A percentile compares a stretch with the other conserved stretches of the same genome.
These are phyloP conservation scores for Antrodiella citrinella DNA, from an alignment of 768 basidiomycete genomes.

Conservation along the genomic window DNA sequence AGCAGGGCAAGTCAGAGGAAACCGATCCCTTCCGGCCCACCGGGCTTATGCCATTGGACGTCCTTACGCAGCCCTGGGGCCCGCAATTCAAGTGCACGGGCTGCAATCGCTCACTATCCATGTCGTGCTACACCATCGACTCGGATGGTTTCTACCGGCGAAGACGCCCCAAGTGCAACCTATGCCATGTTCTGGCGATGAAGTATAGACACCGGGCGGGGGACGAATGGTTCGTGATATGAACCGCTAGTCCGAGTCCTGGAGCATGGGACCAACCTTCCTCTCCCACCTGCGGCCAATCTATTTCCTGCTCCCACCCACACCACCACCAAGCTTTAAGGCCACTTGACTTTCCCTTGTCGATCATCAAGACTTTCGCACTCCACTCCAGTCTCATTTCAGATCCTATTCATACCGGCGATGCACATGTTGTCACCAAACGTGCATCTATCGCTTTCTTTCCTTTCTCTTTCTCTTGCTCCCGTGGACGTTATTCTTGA, in stretches of 20 bases:
- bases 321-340: not conserved
- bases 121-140: conserved; percentile 4
- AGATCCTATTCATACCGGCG: not conserved
- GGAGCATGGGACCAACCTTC: not conserved
- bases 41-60: conserved; percentile 13
- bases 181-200: conserved; percentile 13
- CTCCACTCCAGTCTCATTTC: not conserved
- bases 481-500: not conserved
- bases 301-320: not conserved
- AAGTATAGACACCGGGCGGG: conserved; percentile 5
- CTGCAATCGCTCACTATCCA: conserved; percentile 7
- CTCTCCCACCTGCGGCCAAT: not conserved
- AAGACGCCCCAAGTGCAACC: conserved; percentile 11
- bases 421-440: not conserved
- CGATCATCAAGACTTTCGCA: not conserved
- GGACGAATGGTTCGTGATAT: conserved; percentile 6
- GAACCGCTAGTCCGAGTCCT: not conserved
- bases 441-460: not conserved
- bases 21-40: conserved; percentile 9
- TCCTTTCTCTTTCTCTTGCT: not conserved
- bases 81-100: conserved; percentile 7
- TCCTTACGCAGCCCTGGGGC: conserved; percentile 9
- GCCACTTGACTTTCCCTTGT: not conserved
- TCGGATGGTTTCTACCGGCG: not conserved
- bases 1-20: conserved; percentile 6